Evolutionary conservation across 192 early-diverging fungal species (phyloP), one percentile per base, ranked within the genome.

Genomic region (Entomortierella beljakovae): DNA sequence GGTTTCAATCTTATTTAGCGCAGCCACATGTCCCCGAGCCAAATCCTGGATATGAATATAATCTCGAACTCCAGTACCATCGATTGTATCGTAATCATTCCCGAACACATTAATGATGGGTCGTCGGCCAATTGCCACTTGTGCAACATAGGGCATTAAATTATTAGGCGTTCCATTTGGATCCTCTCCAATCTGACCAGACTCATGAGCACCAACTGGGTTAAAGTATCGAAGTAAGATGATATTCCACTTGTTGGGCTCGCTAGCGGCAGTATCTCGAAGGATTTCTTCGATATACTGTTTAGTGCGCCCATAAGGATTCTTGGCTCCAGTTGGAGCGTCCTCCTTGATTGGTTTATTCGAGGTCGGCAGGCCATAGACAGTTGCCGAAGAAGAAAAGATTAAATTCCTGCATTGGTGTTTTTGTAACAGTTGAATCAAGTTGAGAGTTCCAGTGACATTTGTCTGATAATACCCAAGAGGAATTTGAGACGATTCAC

Each of bases 11-110:
- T 95, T 92, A 58, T 93, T 87, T 26, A 99, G 76, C 1, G 97
- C 95, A 50, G 90, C 89, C 33, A 97, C 90, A 70, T 99, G 98
- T 20, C 93, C 98, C 34, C 85, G 72, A 5, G 97, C 93, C 35
- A 98, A 83, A 75, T 99, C 98, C 59, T 93, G 92, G 8, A 99
- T 96, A 79, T 99, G 96, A 58, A 99, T 93, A 80, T 99, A 99
- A 81, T 99, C 98, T 46, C 96, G 87, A 32, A 99, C 90, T 61
- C 90, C 94, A 7, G 96, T 97, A 32, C 98, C 97, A 74, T 99
- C 98, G 59, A 81, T 90, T 18, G 97, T 98, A 42, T 91, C 85
- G 85, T 98, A 98, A 73, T 99, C 95, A 67, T 91, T 82, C 32
- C 98, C 98, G 88, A 94, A 99, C 28, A 99, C 90, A 66, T 89